phyloP scores from a whole-genome alignment of 208 protist genomes.

The Novymonas esmeraldas region DNA sequence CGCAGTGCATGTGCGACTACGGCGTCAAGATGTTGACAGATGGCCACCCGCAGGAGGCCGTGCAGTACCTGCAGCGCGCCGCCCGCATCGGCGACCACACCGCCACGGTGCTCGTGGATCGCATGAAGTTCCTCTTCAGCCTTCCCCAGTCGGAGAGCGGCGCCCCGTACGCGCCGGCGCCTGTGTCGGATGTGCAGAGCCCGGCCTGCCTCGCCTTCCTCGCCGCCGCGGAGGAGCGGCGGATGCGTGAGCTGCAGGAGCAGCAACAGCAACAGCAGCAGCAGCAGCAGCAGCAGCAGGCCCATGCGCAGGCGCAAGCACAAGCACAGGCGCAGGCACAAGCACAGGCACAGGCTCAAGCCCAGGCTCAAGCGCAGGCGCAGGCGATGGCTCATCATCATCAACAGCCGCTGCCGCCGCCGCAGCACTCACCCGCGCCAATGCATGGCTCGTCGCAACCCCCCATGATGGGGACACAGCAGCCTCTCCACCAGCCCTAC shows the following conservation, averaged over 20 bases:
- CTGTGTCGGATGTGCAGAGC: constrained; percentile 59
- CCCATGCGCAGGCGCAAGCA: constrained; percentile 4
- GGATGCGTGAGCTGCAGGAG: constrained; percentile 24
- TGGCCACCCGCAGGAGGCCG: constrained; percentile 48
- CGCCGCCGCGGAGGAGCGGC: constrained; percentile 38
- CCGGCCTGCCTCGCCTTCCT: constrained; percentile 44
- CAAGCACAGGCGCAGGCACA: too few relatives aligned
- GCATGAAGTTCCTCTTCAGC: constrained; percentile 55
- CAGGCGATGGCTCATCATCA: constrained; percentile 11
- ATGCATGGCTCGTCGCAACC: constrained; percentile 15
- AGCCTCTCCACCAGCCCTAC: constrained; percentile 6
- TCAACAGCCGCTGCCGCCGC: constrained; percentile 10
- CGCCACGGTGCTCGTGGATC: constrained; percentile 69
- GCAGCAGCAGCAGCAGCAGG: constrained; percentile 29
- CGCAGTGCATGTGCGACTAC: constrained; percentile 61
- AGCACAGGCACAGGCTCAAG: too few relatives aligned
- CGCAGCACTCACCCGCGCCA: not conserved
- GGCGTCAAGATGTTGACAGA: constrained; percentile 52
- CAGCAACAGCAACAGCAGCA: constrained; percentile 48
- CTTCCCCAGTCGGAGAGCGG: constrained; percentile 13
- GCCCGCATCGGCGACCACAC: constrained; percentile 52
- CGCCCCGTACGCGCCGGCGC: constrained; percentile 47
- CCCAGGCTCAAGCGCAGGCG: too few relatives aligned
- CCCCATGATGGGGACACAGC: too few relatives aligned
- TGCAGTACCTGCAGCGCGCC: constrained; percentile 60